Base-by-base conservation (phyloP, 768 basidiomycete genomes). In the Mrakia gelida region DNA sequence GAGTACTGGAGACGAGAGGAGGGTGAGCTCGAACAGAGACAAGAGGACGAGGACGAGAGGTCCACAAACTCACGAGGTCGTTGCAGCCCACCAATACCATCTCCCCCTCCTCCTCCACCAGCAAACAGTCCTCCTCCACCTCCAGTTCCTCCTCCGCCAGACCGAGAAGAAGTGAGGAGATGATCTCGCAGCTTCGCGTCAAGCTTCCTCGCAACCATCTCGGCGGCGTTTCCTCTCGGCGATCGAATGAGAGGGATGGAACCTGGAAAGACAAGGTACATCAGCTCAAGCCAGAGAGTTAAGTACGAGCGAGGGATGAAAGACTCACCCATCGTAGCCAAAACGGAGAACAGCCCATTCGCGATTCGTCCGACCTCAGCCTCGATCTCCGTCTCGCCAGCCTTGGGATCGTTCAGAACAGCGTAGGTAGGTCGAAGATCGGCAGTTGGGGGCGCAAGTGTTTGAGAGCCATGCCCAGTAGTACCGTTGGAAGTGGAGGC, bases 181-280 rank as follows among this genome's bases (percentile, higher is more conserved):
- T 86, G 85, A 82, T 98, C 96, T 71, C 96, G 87, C 81, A 98
- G 91, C 85, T 93, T 94, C 21, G 90, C 88, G 82, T 99, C 97
- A 16, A 99, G 87, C 84, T 93, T 97, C 85, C 94, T 92, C 13
- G 95, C 95, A n/a, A 98, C 91, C 95, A 98, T 97, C 85, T 99
- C 97, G 28, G 95, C 97, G 7, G 97, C 97, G 84, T 98, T 98
- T 1, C 96, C 96, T 84, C 91, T 87, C 30, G 97, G 97, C 77
- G 92, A 91, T 45, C 97, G 91, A 78, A 99, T 98, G 82, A 95
- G 92, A 15, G 97, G 97, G 30, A 96, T 92, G 81, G 93, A 92
- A 1, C 92, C 67, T 70, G 67, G 6, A 49, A 71, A 3, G 23
- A 45, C 70, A n/a, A 2, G 23, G 38, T 38, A 38, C 1, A n/a